phyloP scores from a whole-genome alignment of 768 basidiomycete genomes.

The Boletus rubroflammeus region DNA sequence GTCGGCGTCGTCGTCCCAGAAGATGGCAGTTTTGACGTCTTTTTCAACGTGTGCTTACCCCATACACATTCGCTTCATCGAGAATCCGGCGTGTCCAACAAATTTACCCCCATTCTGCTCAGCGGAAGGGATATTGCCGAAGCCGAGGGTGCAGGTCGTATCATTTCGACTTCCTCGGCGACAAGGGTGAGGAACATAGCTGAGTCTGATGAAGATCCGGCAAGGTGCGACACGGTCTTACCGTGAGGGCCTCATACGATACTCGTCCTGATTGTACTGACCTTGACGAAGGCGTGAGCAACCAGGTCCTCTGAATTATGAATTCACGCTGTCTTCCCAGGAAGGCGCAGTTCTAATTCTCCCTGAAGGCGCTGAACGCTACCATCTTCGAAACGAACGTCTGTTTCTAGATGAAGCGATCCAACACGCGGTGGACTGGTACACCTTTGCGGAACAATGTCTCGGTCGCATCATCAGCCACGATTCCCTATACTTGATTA shows the following conservation, averaged over 20 bases:
- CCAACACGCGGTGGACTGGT: conserved; percentile 27
- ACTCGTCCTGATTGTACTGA: background rate
- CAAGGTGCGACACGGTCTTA: background rate
- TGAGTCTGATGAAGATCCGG: background rate
- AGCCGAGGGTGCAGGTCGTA: conserved; percentile 8
- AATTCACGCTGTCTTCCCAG: conserved; percentile 12
- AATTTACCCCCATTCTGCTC: conserved; percentile 23
- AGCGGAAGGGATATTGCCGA: conserved; percentile 7
- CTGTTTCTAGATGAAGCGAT: conserved; percentile 21
- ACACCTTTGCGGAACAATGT: conserved; percentile 21
- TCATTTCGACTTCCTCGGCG: conserved; percentile 13
- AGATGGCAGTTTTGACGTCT: conserved; percentile 34
- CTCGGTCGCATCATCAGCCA: conserved; percentile 18
- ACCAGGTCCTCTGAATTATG: conserved; percentile 4
- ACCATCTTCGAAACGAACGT: conserved; percentile 21
- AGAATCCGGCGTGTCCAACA: conserved; percentile 21
- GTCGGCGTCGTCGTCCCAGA: conserved; percentile 32
- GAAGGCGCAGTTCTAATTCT: conserved; percentile 34
- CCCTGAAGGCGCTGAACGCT: conserved; percentile 27
- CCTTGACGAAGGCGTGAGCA: background rate
- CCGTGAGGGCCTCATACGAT: too few relatives aligned
- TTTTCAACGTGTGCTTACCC: conserved; percentile 35
- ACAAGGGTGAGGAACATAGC: background rate
- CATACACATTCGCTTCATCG: conserved; percentile 19
- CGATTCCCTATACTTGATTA: conserved; percentile 26